Evolutionary conservation across 2,329 filamentous ascomycete genomes (phyloP), one percentile per base, ranked within the genome.

Genomic region (Fusarium concolor): DNA sequence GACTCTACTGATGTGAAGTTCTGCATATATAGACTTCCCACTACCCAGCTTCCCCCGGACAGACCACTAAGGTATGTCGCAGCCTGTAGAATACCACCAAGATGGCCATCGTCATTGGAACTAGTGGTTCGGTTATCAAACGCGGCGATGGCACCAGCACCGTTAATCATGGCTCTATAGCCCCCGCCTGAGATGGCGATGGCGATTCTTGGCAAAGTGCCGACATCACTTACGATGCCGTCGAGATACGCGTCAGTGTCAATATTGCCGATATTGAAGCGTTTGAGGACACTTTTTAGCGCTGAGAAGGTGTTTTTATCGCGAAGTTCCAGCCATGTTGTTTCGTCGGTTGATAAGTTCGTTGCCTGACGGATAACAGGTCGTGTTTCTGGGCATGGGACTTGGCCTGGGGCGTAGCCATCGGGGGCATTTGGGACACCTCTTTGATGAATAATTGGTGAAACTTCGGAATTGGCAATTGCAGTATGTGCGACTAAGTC

Each of bases 161-260:
- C 92, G 72, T 91, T 93, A 82, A 93, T 83, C 79, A 94, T 80
- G 5, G 92, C 92, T 51, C 92, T 84, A 76, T 94, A 96, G 24
- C 92, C 92, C 72, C 92, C 92, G 9, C 92, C 92, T 0, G 91
- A 94, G 33, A 90, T 82, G 7, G 92, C 91, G 65, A 95, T 87
- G 12, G 82, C 92, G 65, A 95, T 89, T 67, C 79, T 80, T 11
- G 82, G 82, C 20, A 81, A 70, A 18, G 71, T 65, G 6, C 35
- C 90, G 88, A 66, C 90, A 75, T 94, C 92, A 77, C 90, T 89
- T 29, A 87, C 78, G 62, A 88, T 79, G 62, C 80, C 80, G 54
- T 89, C 84, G 71, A 97, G 86, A 76, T 93, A 97, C 2, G 79
- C 74, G 4, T 80, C 81, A 5, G 88, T 89, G 77, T 96, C 89